Evolutionary conservation across 192 early-diverging fungal species (phyloP), one percentile per base, ranked within the genome.

Genomic region (Dissophora ornata): DNA sequence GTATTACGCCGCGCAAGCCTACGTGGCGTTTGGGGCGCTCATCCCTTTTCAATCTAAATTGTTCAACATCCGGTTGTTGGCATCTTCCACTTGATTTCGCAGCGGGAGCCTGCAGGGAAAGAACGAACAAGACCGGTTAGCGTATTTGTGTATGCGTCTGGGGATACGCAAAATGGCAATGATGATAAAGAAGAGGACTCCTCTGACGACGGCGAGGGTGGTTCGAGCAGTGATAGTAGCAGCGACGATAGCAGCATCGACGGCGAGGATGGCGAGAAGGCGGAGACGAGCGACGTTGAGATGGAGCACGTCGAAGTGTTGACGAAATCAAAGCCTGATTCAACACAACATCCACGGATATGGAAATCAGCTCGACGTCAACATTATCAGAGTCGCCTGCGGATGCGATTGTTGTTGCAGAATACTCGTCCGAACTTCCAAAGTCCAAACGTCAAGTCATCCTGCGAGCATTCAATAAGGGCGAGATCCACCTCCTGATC

Each of bases 371-470:
- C 30, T 25, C 42, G n/a, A n/a, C n/a, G n/a, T n/a, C n/a, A n/a
- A n/a, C n/a, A 1, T 18, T 45, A 4, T 1, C 61, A 50, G n/a
- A n/a, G n/a, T 4, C 44, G 4, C 2, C 57, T 11, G 30, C 55
- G 6, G 40, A 49, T 16, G 42, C 63, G 2, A 81, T 82, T 7
- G 42, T 80, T 5, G 87, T 89, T 0, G 89, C 87, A 57, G 91
- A 93, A 56, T 91, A 88, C 66, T 94, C 93, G 3, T 91, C 91
- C 73, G 93, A 94, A 47, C 79, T 93, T 15, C 69, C 84, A 1
- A 67, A 84, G 13, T 79, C 84, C 22, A 83, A 93, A 67, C 86
- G 93, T n/a, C 70, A 81, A 24, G 67, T 67, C 2, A 80, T 91
- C 28, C 74, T 93, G 70, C 84, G 85, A 4, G 71, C 86, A 28